Conservation (phyloP, 441 rosid species). For the Erodium chrysanthum region DNA sequence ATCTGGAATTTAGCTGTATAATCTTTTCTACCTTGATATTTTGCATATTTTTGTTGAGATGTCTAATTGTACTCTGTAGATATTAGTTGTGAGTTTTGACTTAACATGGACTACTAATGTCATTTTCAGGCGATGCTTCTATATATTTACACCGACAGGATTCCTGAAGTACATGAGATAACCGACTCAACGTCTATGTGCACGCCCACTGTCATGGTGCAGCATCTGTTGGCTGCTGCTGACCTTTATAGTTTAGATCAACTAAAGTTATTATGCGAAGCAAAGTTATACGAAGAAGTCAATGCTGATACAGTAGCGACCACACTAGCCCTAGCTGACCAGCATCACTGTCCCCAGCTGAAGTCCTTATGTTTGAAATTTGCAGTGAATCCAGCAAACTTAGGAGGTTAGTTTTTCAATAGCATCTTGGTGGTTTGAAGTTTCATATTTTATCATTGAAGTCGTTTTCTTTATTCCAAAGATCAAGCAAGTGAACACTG, state of each 20-base stretch:
- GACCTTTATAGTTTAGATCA: conserved; percentile 78
- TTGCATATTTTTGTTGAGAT: background rate
- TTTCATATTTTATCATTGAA: background rate
- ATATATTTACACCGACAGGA: conserved; percentile 65
- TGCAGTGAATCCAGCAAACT: conserved; percentile 51
- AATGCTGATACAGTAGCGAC: conserved; percentile 77
- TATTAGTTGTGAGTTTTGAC: conserved; percentile 5
- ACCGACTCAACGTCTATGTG: conserved; percentile 54
- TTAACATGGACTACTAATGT: background rate
- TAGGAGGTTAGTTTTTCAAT: conserved; percentile 35
- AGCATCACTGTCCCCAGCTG: conserved; percentile 72
- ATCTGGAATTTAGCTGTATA: background rate
- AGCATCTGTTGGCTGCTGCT: conserved; percentile 86
- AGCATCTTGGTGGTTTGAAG: background rate
- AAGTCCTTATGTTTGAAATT: conserved; percentile 77
- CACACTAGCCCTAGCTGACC: conserved; percentile 78
- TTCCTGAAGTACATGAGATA: conserved; percentile 70
- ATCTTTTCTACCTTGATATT: background rate
- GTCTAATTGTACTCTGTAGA: background rate
- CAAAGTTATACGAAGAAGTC: conserved; percentile 61
- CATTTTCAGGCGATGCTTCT: conserved; percentile 60
- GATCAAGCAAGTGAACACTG: background rate
- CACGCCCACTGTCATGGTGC: conserved; percentile 69
- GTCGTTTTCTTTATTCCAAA: background rate
- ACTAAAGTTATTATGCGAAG: conserved; percentile 59